Evolutionary conservation across 495 filamentous ascomycete genomes (phyloP).

Genomic region (Penicillium angulare): DNA sequence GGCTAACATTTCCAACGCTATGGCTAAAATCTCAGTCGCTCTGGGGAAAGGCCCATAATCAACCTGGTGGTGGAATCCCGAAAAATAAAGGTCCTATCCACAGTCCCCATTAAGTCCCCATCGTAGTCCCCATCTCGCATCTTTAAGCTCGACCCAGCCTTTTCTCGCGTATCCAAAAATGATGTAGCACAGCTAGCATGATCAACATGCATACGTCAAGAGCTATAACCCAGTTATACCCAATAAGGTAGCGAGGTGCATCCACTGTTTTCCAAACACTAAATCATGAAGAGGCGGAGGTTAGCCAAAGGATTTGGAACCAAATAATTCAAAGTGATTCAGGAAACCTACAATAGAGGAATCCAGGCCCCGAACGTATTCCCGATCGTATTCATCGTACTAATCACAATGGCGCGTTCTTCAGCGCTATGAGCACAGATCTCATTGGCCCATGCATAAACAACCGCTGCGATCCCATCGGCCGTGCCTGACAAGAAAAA

Average conservation of each 20-base stretch:
- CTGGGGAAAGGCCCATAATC: too few species aligned
- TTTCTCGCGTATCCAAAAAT: constrained; percentile 23
- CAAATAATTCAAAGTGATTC: background rate
- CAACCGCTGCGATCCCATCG: constrained; percentile 24
- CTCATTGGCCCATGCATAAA: constrained; percentile 52
- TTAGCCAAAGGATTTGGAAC: background rate
- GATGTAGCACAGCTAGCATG: constrained; percentile 21
- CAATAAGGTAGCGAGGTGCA: constrained; percentile 26
- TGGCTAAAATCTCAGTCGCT: too few species aligned
- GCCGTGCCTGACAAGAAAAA: constrained; percentile 35
- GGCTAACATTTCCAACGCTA: too few species aligned
- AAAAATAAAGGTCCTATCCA: background rate
- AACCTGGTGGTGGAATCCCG: too few species aligned
- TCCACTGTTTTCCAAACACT: constrained; percentile 30
- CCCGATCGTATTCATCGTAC: constrained; percentile 51
- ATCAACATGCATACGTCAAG: constrained; percentile 29
- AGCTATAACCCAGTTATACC: constrained; percentile 28
- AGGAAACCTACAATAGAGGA: constrained; percentile 22
- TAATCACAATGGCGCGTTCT: constrained; percentile 55
- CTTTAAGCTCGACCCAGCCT: constrained; percentile 4
- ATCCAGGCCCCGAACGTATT: constrained; percentile 44
- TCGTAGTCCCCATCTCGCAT: too few species aligned
- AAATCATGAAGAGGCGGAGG: background rate
- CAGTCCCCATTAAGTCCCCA: too few species aligned
- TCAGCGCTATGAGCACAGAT: constrained; percentile 55